These are phyloP conservation scores for Neurospora sp. DNA, from an alignment of 495 filamentous ascomycete genomes.

Conservation along the genomic window DNA sequence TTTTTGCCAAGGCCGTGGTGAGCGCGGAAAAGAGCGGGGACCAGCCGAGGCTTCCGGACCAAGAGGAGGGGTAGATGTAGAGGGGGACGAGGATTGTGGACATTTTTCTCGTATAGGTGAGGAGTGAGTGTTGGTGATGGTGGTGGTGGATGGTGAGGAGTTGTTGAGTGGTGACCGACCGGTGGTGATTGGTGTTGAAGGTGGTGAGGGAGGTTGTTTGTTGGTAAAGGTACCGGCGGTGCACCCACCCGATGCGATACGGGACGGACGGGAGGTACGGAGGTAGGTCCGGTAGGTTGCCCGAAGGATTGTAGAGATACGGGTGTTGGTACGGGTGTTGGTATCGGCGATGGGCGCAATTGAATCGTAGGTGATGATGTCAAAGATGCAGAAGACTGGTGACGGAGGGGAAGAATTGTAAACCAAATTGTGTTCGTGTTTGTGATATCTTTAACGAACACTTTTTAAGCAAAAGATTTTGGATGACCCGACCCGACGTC, in stretches of 20 bases:
- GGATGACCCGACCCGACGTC: neutral
- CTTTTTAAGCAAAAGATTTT: neutral
- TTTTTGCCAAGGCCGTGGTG: constrained; percentile 19
- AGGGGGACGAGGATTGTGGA: constrained; percentile 38
- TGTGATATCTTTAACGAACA: neutral
- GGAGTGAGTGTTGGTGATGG: neutral
- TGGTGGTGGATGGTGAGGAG: neutral
- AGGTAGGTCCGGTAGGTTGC: neutral
- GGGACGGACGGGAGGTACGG: neutral
- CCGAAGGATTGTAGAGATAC: neutral
- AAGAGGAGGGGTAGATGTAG: constrained; percentile 41
- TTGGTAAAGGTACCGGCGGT: neutral
- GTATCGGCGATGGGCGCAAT: neutral
- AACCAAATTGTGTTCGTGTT: neutral
- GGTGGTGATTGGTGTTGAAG: neutral
- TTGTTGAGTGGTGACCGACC: neutral
- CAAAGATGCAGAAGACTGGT: neutral
- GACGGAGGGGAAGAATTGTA: neutral
- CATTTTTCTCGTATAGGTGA: neutral
- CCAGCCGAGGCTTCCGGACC: constrained; percentile 32
- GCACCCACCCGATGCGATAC: neutral
- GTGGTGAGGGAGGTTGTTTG: neutral
- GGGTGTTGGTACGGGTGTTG: neutral
- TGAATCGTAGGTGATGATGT: neutral
- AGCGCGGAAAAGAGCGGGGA: constrained; percentile 31